Conservation (phyloP, 805 yeast species). For the Metschnikowia continentalis region DNA sequence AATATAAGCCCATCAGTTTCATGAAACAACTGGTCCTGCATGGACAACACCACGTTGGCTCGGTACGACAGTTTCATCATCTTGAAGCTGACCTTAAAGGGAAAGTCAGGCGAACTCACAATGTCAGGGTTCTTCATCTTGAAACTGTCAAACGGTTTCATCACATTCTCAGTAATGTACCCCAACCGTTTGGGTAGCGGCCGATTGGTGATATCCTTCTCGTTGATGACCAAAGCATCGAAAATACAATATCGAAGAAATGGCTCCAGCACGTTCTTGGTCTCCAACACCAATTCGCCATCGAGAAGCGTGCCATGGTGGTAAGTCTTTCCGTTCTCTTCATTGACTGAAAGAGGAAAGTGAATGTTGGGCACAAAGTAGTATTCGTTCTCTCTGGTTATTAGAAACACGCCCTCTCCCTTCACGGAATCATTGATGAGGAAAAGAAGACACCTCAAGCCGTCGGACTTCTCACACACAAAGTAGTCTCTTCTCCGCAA, state of each 20-base stretch:
- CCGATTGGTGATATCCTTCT: conserved; percentile 62
- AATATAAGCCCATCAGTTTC: conserved; percentile 91
- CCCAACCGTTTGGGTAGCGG: conserved; percentile 81
- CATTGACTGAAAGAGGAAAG: conserved; percentile 57
- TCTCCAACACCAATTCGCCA: conserved; percentile 85
- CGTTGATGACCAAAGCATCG: conserved; percentile 85
- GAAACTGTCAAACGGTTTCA: conserved; percentile 73
- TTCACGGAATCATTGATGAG: conserved; percentile 62
- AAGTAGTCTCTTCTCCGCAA: conserved; percentile 72
- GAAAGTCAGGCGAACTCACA: conserved; percentile 59
- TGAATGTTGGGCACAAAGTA: conserved; percentile 78
- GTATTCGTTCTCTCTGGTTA: conserved; percentile 86
- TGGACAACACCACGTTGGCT: conserved; percentile 68
- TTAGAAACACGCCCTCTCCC: conserved; percentile 84
- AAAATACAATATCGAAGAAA: conserved; percentile 74
- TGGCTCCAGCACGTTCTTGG: conserved; percentile 51
- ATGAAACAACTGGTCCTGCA: conserved; percentile 71
- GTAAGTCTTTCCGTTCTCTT: conserved; percentile 48
- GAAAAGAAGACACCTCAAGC: conserved; percentile 77
- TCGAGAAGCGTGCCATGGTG: conserved; percentile 90
- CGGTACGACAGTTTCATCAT: conserved; percentile 83
- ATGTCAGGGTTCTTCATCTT: conserved; percentile 68
- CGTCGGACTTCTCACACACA: conserved; percentile 96
- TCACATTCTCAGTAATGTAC: conserved; percentile 75
- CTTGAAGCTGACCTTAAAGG: conserved; percentile 83